Evolutionary conservation across 805 yeast genomes (phyloP), one percentile per base, ranked within the genome.

Genomic region (Middelhovenomyces tepae): DNA sequence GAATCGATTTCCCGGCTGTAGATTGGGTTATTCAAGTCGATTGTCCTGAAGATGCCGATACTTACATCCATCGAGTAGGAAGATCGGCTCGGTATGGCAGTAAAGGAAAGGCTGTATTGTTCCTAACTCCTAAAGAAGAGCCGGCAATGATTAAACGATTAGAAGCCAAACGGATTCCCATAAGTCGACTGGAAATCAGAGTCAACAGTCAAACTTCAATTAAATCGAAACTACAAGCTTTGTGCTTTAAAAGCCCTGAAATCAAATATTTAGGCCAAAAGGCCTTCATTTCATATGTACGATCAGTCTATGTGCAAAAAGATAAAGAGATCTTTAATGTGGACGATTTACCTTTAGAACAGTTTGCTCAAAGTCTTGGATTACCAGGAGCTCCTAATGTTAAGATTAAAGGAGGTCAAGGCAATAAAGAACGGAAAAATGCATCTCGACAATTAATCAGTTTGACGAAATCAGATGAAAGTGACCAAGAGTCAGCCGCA

Each of bases 301-400:
- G 84, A 46, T 83, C 95, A 2, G 71, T 91, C 4, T 78, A 78
- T 51, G 64, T 91, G 29, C 96, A 87, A 57, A 76, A 78, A 48
- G 95, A 89, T 52, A 85, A 85, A 55, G 81, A 77, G 23, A 77
- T 87, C 8, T 91, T 91, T 60, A 73, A 80, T 44, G 68, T 86
- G 24, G 81, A 76, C 8, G 73, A 74, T 30, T 53, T 89, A 3
- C 93, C 95, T 2, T 60, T 78, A 2, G 95, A 89, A 43, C 82
- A 72, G 36, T 86, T 65, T 57, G 97, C 99, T 4, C 72, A 72
- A 38, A 81, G 95, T 3, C 57, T 87, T 30, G 99, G 99, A 7
- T 67, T 91, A 27, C 95, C 97, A 1, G 95, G 96, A 35, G 95
- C 95, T 3, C 99, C 99, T 27, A 78, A 82, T 47, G 80, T 91